Evolutionary conservation across 2,329 filamentous ascomycete genomes (phyloP).

Genomic region (Xylariaceae sp.): DNA sequence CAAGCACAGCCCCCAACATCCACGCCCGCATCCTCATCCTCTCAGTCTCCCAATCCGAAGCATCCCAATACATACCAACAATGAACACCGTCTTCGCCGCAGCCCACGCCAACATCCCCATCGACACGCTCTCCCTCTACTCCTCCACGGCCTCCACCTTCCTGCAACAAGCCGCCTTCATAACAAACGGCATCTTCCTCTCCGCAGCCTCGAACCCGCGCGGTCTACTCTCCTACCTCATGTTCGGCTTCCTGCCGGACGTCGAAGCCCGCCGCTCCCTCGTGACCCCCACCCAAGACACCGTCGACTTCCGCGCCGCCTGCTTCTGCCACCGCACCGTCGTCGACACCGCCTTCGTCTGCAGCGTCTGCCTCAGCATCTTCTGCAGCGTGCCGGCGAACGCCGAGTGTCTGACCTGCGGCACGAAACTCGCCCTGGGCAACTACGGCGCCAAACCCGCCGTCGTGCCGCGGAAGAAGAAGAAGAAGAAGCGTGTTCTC

Average conservation of each 20-base stretch:
- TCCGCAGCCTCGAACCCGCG: conserved; percentile 48
- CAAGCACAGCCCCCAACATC: conserved; percentile 43
- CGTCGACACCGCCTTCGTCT: conserved; percentile 89
- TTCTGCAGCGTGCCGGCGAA: conserved; percentile 65
- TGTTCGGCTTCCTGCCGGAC: conserved; percentile 83
- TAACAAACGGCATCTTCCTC: conserved; percentile 55
- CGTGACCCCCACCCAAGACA: conserved; percentile 72
- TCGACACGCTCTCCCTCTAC: conserved; percentile 84
- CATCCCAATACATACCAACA: conserved; percentile 92
- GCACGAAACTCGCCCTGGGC: conserved; percentile 69
- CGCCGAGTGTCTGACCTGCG: conserved; percentile 75
- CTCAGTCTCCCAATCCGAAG: conserved; percentile 77
- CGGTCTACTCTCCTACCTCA: conserved; percentile 84
- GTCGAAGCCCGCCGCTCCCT: conserved; percentile 54
- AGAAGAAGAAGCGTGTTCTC: conserved; percentile 48
- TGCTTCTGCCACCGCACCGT: conserved; percentile 94
- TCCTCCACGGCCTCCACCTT: conserved; percentile 87
- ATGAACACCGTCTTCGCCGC: conserved; percentile 99
- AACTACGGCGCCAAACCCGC: conserved; percentile 71
- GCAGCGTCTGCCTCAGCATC: conserved; percentile 92
- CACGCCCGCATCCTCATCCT: conserved; percentile 83
- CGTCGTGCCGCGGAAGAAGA: conserved; percentile 72
- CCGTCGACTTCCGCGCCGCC: conserved; percentile 94
- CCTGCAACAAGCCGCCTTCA: conserved; percentile 77
- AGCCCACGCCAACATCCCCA: conserved; percentile 77